phyloP scores from a whole-genome alignment of 1,284 basidiomycete species.

The Marasmius tenuissimus region DNA sequence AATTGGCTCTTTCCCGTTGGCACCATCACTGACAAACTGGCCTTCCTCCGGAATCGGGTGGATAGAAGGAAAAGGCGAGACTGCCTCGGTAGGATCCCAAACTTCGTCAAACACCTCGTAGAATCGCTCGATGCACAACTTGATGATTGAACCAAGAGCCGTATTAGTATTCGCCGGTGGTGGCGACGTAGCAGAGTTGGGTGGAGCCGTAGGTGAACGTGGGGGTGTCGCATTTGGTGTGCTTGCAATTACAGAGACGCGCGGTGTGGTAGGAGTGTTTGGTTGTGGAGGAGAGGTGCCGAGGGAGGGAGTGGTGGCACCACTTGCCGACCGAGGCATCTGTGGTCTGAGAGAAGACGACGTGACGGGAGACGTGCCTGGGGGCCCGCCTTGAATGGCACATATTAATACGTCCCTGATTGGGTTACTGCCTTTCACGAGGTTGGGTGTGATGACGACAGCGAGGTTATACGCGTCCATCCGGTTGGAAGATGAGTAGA shows the following conservation, averaged over 20 bases:
- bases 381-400: constrained; percentile 49
- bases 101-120: constrained; percentile 85
- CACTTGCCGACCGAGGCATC: neutral
- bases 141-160: constrained; percentile 72
- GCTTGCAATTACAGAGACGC: neutral
- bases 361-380: constrained; percentile 1
- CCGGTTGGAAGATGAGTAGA: constrained; percentile 61
- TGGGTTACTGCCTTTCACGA: constrained; percentile 68
- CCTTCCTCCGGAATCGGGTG: neutral
- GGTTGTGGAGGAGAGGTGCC: constrained; percentile 18
- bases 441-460: constrained; percentile 77
- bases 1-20: neutral
- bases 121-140: constrained; percentile 78
- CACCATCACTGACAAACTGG: neutral
- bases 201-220: no score
- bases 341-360: no score
- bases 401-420: constrained; percentile 74
- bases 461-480: constrained; percentile 86
- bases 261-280: neutral
- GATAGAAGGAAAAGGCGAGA: neutral
- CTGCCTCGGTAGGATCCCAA: constrained; percentile 65
- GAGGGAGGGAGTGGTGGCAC: neutral
- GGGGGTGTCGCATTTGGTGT: constrained; percentile 21
- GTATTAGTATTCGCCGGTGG: constrained; percentile 29
- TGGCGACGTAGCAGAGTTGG: neutral